These are phyloP conservation scores for Trichoderma virens DNA, from an alignment of 495 filamentous ascomycete species.

Conservation along the genomic window DNA sequence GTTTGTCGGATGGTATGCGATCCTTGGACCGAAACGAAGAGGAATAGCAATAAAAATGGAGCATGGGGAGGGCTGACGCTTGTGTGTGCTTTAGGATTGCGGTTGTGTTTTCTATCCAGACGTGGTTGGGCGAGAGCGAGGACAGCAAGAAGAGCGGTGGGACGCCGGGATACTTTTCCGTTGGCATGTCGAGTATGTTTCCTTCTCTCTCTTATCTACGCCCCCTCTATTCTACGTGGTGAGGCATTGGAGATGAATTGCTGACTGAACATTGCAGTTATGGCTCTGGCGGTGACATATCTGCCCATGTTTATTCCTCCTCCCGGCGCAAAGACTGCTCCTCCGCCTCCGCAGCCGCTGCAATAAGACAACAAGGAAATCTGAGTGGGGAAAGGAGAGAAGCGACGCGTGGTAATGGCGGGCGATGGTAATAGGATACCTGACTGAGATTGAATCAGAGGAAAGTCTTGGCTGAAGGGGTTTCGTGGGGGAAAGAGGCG, in stretches of 20 bases:
- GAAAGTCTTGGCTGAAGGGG: neutral
- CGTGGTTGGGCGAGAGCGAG: constrained; percentile 77
- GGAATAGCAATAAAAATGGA: too few species aligned
- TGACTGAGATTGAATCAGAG: neutral
- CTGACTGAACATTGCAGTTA: constrained; percentile 44
- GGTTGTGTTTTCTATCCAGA: constrained; percentile 75
- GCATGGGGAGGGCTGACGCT: neutral
- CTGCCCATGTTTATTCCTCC: constrained; percentile 77
- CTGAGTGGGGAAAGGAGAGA: too few species aligned
- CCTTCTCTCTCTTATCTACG: constrained; percentile 2
- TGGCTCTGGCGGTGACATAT: constrained; percentile 75
- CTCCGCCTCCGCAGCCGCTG: constrained; percentile 33
- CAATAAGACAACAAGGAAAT: neutral
- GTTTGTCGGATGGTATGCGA: constrained; percentile 74
- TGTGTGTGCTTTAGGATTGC: constrained; percentile 52
- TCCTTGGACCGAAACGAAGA: too few species aligned
- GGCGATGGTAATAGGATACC: neutral
- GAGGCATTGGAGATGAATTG: neutral
- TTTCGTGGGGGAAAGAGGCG: neutral
- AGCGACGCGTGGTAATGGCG: neutral
- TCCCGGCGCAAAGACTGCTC: constrained; percentile 34
- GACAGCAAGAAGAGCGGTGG: constrained; percentile 57
- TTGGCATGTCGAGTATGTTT: constrained; percentile 75
- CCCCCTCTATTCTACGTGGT: neutral
- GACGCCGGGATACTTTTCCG: constrained; percentile 77